Base-by-base conservation (phyloP, 2,329 filamentous ascomycete species). In the Penicillium nordicum region DNA sequence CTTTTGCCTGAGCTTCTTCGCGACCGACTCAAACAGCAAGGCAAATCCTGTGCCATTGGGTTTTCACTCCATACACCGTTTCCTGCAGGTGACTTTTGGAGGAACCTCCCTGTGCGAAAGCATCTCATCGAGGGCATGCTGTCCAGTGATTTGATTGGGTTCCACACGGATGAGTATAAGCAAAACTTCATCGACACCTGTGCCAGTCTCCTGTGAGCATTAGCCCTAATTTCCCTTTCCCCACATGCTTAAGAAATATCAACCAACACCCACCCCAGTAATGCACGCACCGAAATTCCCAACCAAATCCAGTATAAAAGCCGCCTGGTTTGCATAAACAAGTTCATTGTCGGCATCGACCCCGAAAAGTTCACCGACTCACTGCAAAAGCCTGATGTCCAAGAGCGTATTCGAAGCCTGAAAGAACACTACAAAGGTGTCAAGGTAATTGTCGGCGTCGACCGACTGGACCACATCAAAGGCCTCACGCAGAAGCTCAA, bases 1-100 rank as follows among this genome's bases (percentile, higher is more conserved):
- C 85, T 97, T n/a, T 82, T 97, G 21, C 92, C 92, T 14, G 83
- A 89, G 69, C 91, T 96, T 87, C 82, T 97, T 58, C 88, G 92
- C 58, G 87, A 95, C 10, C 61, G 71, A 84, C 90, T 89, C 83
- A 61, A 76, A 82, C 66, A 82, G 80, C 59, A 88, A 85, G 79
- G 64, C 27, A 92, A 91, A 78, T 89, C 90, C 60, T 87, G 95
- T 73, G 93, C 92, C 76, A 92, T 97, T 67, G 92, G 92, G 64
- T 97, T 96, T 80, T 97, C 96, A 78, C 78, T 97, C 27, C 93
- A 97, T 74, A 97, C 93, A 0, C 92, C 93, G 0, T 97, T 97
- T 74, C 92, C 92, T 1, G 93, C 88, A 68, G 90, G 88, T 59
- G 92, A 97, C 75, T 94, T 96, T 68, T 96, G 95, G 79, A 86